Evolutionary conservation across 768 basidiomycete genomes (phyloP), one percentile per base, ranked within the genome.

Genomic region (Russula earlei): DNA sequence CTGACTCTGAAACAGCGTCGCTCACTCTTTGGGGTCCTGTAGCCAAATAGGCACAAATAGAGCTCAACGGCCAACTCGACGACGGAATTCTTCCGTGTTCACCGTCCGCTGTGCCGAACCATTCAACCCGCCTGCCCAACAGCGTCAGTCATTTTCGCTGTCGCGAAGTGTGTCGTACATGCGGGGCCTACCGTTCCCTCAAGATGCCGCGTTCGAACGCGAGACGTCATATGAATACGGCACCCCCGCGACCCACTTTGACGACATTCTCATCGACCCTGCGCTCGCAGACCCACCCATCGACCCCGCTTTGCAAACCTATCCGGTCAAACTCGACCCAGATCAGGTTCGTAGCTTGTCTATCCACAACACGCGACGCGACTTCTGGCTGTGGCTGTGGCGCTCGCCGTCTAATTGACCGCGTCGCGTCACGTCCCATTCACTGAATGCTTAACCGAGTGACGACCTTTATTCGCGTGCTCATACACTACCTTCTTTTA

Each of bases 231-330:
- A 80, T 69, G 82, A 85, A 59, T 73, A 76, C 63, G 77, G 77
- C 63, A 82, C 82, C 14, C 80, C 82, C 60, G 71, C 72, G 67
- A 77, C 74, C 73, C 75, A 72, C 71, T 70, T 68, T 67, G 65
- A 64, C 66, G 77, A 81, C 73, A 84, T 89, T 69, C 85, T 85
- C 62, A 88, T 89, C 75, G 87, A 90, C 80, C 87, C 87, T 64
- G 82, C 80, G 40, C 80, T 88, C 61, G 77, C 61, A 46, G 76
- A 67, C 33, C 68, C 74, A 20, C 65, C 73, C 59, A 78, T 82
- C 61, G 82, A 81, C 72, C 79, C 80, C 25, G 72, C 73, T 55
- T 70, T 82, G 50, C 69, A 77, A 60, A 60, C 62, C 24, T 67
- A 67, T 52, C 59, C 59, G 10, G 58, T 47, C 8, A 22, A 59